Evolutionary conservation across 768 basidiomycete species (phyloP).

Genomic region (Panaeolus papilionaceus): DNA sequence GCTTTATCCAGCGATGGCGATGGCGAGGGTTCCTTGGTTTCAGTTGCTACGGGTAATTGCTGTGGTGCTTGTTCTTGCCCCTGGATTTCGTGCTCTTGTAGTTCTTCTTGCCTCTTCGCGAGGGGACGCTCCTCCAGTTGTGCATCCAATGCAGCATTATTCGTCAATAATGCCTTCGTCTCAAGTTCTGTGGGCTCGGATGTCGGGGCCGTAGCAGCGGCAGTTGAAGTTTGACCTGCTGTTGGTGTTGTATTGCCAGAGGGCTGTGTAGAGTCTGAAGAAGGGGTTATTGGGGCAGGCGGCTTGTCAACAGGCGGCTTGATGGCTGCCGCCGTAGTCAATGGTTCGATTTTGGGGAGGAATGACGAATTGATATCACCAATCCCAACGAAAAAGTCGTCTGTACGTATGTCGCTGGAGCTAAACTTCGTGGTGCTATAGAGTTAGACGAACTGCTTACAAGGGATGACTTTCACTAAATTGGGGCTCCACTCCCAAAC

Average conservation of each 20-base stretch:
- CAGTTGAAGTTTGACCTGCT: constrained; percentile 49
- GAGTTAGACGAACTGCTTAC: constrained; percentile 47
- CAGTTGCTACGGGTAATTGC: constrained; percentile 22
- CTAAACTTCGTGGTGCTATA: constrained; percentile 25
- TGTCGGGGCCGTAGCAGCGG: constrained; percentile 7
- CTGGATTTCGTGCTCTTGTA: constrained; percentile 54
- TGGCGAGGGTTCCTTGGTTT: constrained; percentile 24
- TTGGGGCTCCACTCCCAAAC: constrained; percentile 99
- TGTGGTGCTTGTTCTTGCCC: constrained; percentile 31
- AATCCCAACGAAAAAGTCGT: constrained; percentile 97
- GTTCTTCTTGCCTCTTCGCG: constrained; percentile 85
- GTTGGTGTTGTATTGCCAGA: constrained; percentile 31
- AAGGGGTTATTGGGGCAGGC: constrained; percentile 19
- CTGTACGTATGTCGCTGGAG: constrained; percentile 51
- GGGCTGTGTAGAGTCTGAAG: constrained; percentile 19
- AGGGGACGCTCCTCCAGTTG: constrained; percentile 87
- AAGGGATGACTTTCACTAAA: constrained; percentile 95
- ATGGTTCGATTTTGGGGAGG: constrained; percentile 77
- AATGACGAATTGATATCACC: constrained; percentile 98
- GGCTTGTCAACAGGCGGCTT: constrained; percentile 29
- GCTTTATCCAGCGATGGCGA: constrained; percentile 47
- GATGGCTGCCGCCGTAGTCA: constrained; percentile 45
- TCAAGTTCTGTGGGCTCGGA: constrained; percentile 37
- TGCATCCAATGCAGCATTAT: constrained; percentile 79
- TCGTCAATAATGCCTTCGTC: constrained; percentile 66